phyloP scores from a whole-genome alignment of 2,329 filamentous ascomycete genomes.

The Alternaria sp. region DNA sequence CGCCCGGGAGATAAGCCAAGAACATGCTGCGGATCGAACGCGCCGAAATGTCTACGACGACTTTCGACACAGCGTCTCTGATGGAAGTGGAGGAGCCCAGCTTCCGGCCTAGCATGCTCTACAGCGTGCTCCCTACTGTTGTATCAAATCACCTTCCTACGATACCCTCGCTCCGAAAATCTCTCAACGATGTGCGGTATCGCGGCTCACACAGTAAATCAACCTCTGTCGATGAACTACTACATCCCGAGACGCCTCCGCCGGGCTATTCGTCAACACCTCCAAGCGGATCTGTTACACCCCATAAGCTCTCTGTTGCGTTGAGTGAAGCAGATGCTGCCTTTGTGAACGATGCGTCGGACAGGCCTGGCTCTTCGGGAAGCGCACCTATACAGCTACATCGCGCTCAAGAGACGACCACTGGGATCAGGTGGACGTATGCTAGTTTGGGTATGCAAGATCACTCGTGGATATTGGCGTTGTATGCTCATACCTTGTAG shows the following conservation, averaged over 20 bases:
- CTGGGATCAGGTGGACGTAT: conserved; percentile 62
- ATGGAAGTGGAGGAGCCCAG: conserved; percentile 23
- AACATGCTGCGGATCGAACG: conserved; percentile 20
- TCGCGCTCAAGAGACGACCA: conserved; percentile 40
- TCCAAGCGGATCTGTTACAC: conserved; percentile 34
- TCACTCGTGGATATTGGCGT: neutral
- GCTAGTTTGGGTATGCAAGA: conserved; percentile 57
- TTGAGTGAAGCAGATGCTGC: conserved; percentile 34
- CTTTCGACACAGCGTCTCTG: conserved; percentile 18
- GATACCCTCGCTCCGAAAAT: conserved; percentile 59
- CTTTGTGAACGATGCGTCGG: conserved; percentile 39
- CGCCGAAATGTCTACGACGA: conserved; percentile 6
- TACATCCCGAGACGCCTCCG: conserved; percentile 49
- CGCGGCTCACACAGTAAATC: conserved; percentile 30
- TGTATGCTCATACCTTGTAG: conserved; percentile 40
- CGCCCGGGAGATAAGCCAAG: conserved; percentile 24
- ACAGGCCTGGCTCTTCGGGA: conserved; percentile 34
- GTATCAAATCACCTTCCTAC: conserved; percentile 62
- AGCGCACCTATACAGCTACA: conserved; percentile 32
- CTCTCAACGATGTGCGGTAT: conserved; percentile 40
- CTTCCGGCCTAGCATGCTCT: conserved; percentile 57
- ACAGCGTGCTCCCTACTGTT: conserved; percentile 63
- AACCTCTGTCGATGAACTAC: conserved; percentile 28
- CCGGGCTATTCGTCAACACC: conserved; percentile 46
- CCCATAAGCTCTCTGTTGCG: conserved; percentile 27